Evolutionary conservation across 2,329 filamentous ascomycete species (phyloP).

Genomic region (Trichoderma pleuroti): DNA sequence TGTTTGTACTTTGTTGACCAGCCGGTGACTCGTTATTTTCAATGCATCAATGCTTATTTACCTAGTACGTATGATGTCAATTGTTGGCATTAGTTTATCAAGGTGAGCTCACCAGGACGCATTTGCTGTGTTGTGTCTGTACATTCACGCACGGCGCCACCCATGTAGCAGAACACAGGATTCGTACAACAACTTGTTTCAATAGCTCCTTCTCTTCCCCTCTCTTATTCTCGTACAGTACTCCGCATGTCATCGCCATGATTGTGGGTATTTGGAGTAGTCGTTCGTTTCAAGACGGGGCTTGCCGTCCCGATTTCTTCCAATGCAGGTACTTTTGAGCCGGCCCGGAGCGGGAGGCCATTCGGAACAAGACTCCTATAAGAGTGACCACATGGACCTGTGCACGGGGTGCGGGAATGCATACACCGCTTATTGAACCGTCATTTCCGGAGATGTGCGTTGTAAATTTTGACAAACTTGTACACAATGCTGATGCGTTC

Average conservation of each 20-base stretch:
- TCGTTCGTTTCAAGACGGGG: neutral
- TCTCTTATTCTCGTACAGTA: neutral
- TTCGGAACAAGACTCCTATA: neutral
- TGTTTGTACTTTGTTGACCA: neutral
- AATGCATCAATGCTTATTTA: neutral
- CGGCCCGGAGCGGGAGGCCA: neutral
- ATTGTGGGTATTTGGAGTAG: neutral
- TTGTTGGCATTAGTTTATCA: neutral
- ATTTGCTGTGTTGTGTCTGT: neutral
- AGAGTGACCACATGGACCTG: neutral
- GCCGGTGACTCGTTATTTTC: neutral
- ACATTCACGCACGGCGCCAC: neutral
- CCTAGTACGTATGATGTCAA: neutral
- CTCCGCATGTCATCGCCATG: neutral
- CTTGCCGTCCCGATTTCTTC: constrained; percentile 6
- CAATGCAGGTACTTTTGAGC: constrained; percentile 10
- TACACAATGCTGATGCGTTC: neutral
- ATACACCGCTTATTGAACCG: neutral
- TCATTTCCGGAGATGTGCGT: no score
- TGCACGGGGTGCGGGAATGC: no score
- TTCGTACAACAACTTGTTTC: neutral
- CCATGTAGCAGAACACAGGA: neutral
- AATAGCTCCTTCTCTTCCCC: neutral
- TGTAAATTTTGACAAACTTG: neutral
- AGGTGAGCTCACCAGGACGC: neutral